Evolutionary conservation across 805 yeast genomes (phyloP), one percentile per base, ranked within the genome.

Genomic region (Saturnispora silvae): DNA sequence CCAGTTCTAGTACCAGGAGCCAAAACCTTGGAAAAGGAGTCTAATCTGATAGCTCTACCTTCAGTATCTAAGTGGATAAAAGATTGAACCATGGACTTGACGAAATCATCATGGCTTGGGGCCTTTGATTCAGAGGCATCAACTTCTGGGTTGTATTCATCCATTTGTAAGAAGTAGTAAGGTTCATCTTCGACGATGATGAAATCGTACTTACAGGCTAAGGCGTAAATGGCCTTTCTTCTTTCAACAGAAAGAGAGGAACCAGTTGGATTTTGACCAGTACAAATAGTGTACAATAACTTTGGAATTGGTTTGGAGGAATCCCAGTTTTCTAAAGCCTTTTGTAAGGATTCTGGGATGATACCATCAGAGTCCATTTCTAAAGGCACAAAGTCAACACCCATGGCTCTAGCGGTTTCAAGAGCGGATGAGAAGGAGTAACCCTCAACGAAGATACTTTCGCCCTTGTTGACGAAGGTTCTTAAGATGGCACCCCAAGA

Each of bases 181-280:
- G 98, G 98, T 63, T 92, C 98, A 59, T 89, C 98, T 65, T 89
- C 98, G 36, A 89, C 59, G 48, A 89, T 78, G 39, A 89, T 52
- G 55, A 89, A 69, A 62, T 92, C 96, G 59, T 86, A 81, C 64
- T 84, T 78, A 54, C 74, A 77, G 25, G 94, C 89, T 44, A 89
- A 55, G 43, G 72, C 69, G 61, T 86, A 87, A 47, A 92, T 71
- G 40, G 69, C 73, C 44, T 62, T 57, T 64, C 96, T 82, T 65
- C 97, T 77, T 52, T 83, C 87, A 20, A 52, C 61, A 25, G 80
- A 65, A 51, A 92, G 65, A 18, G 85, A 81, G 3, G 94, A 77
- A 27, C 98, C 98, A 15, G 96, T 87, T 45, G 98, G 98, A 70
- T 89, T 89, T 66, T 92, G 97, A 45, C 98, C 98, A 7, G 97